Evolutionary conservation across 1,284 basidiomycete species (phyloP).

Genomic region (Fistulina hepatica): DNA sequence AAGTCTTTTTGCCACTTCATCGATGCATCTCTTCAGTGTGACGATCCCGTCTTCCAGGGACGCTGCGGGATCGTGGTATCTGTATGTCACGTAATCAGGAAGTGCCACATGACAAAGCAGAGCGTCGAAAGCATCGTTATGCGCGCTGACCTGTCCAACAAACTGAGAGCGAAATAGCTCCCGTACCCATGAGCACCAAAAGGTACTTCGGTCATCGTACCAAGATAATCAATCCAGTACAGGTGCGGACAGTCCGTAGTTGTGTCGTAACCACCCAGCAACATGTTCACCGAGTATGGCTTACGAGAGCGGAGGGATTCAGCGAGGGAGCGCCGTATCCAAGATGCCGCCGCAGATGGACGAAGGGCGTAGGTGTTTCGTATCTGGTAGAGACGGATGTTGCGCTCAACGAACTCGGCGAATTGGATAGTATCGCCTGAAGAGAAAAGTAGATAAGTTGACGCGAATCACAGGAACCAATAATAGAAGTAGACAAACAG

Average conservation of each 20-base stretch:
- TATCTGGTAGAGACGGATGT: constrained; percentile 93
- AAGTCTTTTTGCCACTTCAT: constrained; percentile 80
- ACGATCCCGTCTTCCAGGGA: constrained; percentile 78
- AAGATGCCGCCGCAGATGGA: constrained; percentile 84
- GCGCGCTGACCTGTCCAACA: constrained; percentile 70
- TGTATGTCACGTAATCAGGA: constrained; percentile 18
- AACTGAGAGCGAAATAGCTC: constrained; percentile 84
- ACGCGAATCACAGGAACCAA: no score
- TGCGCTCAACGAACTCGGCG: constrained; percentile 92
- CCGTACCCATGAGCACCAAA: constrained; percentile 97
- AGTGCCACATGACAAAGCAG: constrained; percentile 1
- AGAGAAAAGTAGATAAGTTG: constrained; percentile 1
- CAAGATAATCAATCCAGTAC: constrained; percentile 96
- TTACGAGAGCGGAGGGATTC: constrained; percentile 81
- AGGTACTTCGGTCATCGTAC: constrained; percentile 80
- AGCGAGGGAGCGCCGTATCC: constrained; percentile 88
- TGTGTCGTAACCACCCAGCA: constrained; percentile 88
- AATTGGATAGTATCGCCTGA: constrained; percentile 94
- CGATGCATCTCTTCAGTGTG: constrained; percentile 76
- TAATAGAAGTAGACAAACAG: constrained; percentile 2
- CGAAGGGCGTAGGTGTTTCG: constrained; percentile 85
- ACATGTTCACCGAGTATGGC: constrained; percentile 87
- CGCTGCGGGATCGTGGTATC: constrained; percentile 81
- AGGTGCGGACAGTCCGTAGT: constrained; percentile 58
- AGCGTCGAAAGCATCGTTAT: no score